These are phyloP conservation scores for Phytophthora lateralis DNA, from an alignment of 352 stramenopile species.

Conservation along the genomic window DNA sequence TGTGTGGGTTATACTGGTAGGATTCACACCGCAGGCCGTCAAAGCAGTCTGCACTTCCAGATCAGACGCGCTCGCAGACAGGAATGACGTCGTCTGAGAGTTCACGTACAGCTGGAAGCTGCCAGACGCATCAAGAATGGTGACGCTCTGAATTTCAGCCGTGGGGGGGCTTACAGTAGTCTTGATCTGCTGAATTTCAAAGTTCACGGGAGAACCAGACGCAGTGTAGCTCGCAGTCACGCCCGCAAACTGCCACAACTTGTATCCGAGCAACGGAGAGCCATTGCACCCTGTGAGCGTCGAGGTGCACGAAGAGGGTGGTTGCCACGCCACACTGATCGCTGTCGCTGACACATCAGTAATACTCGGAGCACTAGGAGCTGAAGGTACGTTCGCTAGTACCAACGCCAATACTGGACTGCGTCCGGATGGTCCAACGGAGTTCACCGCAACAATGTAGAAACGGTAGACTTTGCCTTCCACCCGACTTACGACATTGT, in stretches of 20 bases:
- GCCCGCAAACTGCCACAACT: constrained; percentile 92
- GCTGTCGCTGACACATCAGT: constrained; percentile 65
- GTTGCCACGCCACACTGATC: constrained; percentile 75
- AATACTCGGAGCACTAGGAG: constrained; percentile 53
- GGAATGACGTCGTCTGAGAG: constrained; percentile 49
- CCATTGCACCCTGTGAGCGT: constrained; percentile 80
- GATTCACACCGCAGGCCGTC: constrained; percentile 56
- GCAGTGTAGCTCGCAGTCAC: constrained; percentile 75
- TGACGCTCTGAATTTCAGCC: constrained; percentile 79
- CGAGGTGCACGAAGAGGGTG: constrained; percentile 66
- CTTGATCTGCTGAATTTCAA: constrained; percentile 92
- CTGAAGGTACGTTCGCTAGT: constrained; percentile 77
- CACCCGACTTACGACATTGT: constrained; percentile 48
- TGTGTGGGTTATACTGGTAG: constrained; percentile 51
- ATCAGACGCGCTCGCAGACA: constrained; percentile 50
- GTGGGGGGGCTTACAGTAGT: constrained; percentile 66
- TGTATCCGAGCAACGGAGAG: constrained; percentile 89
- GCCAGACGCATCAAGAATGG: constrained; percentile 61
- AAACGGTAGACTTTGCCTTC: constrained; percentile 94
- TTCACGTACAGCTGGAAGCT: constrained; percentile 81
- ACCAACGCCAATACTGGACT: constrained; percentile 91
- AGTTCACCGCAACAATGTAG: constrained; percentile 91
- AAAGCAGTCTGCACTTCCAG: constrained; percentile 60
- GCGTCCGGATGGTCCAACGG: constrained; percentile 74
- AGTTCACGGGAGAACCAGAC: constrained; percentile 76